Evolutionary conservation across 2,329 filamentous ascomycete species (phyloP).

Genomic region (Curvularia lunata): DNA sequence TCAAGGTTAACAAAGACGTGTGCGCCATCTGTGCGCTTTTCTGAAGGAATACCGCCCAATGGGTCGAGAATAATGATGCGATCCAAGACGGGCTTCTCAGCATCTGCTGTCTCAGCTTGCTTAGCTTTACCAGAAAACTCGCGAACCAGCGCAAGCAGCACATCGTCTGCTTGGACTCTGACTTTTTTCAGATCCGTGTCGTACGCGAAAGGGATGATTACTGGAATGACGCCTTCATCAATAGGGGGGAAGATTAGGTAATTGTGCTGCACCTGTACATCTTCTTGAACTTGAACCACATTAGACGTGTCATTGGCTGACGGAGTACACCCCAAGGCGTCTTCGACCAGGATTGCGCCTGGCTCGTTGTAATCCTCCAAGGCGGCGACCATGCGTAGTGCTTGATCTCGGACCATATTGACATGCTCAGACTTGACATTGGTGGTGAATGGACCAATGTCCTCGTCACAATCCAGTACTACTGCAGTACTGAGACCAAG

Average conservation of each 20-base stretch:
- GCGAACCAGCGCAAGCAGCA: conserved; percentile 76
- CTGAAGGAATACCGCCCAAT: conserved; percentile 80
- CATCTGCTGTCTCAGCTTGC: conserved; percentile 27
- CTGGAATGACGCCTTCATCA: conserved; percentile 70
- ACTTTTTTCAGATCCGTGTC: conserved; percentile 54
- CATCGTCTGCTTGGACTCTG: conserved; percentile 64
- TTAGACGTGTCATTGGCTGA: conserved; percentile 32
- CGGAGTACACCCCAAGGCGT: conserved; percentile 54
- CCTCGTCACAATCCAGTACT: conserved; percentile 73
- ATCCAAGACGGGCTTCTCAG: conserved; percentile 65
- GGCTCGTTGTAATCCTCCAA: conserved; percentile 73
- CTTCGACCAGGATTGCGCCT: conserved; percentile 72
- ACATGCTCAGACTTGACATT: conserved; percentile 44
- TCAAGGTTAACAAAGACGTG: conserved; percentile 93
- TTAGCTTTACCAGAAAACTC: conserved; percentile 68
- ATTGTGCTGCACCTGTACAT: conserved; percentile 52
- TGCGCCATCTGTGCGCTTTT: conserved; percentile 63
- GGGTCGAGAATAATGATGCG: conserved; percentile 88
- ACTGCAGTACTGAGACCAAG: conserved; percentile 84
- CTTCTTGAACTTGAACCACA: conserved; percentile 46
- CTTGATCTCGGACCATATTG: conserved; percentile 65
- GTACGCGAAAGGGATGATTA: conserved; percentile 71
- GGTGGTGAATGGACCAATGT: conserved; percentile 39
- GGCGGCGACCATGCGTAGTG: conserved; percentile 74
- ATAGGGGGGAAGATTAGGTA: conserved; percentile 69